These are phyloP conservation scores for Penicillium turbatum DNA, from an alignment of 495 filamentous ascomycete species.

Conservation along the genomic window DNA sequence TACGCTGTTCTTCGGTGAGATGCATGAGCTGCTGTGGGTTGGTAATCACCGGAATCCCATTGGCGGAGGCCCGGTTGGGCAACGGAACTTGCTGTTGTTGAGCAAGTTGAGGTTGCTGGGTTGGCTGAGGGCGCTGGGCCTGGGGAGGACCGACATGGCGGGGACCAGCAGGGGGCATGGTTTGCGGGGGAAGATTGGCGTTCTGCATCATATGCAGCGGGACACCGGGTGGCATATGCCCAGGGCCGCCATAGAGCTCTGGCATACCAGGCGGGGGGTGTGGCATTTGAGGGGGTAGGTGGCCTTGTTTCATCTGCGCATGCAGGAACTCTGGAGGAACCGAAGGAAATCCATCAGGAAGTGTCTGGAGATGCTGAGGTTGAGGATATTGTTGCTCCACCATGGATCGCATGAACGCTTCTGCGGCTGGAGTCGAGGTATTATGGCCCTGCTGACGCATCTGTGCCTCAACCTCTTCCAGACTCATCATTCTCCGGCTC, in stretches of 20 bases:
- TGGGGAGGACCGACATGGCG: conserved; percentile 29
- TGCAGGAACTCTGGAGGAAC: conserved; percentile 48
- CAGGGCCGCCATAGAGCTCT: conserved; percentile 42
- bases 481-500: conserved; percentile 74
- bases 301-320: conserved; percentile 46
- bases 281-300: conserved; percentile 44
- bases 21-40: conserved; percentile 70
- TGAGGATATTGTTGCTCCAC: conserved; percentile 31
- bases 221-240: conserved; percentile 37
- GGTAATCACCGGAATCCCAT: conserved; percentile 52
- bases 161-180: conserved; percentile 28
- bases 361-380: conserved; percentile 39
- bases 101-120: conserved; percentile 37
- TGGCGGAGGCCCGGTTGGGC: conserved; percentile 24
- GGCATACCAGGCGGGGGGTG: conserved; percentile 46
- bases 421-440: conserved; percentile 32
- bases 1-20: conserved; percentile 73
- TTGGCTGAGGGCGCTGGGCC: conserved; percentile 33
- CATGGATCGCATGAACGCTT: conserved; percentile 29
- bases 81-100: conserved; percentile 28
- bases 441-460: conserved; percentile 68
- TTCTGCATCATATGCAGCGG: conserved; percentile 38
- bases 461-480: conserved; percentile 95
- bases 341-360: conserved; percentile 39
- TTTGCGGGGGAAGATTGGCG: conserved; percentile 37